Evolutionary conservation across 2,329 filamentous ascomycete species (phyloP).

Genomic region (Colletotrichum sp.): DNA sequence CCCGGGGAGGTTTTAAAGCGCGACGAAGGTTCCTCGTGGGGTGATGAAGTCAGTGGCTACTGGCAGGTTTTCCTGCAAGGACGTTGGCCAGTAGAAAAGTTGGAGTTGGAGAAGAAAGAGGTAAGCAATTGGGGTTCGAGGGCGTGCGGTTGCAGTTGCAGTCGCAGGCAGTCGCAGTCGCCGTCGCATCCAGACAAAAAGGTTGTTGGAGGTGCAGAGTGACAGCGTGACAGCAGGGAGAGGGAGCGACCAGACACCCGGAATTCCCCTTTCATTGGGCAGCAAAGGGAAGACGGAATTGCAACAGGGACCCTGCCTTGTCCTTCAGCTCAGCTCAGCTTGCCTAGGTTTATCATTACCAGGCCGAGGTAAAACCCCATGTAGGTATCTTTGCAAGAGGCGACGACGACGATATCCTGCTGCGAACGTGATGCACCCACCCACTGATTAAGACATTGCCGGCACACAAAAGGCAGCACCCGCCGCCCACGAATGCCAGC

Average conservation of each 20-base stretch:
- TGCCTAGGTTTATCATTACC: not conserved
- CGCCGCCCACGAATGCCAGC: not conserved
- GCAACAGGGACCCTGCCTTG: not conserved
- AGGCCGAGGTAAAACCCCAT: not conserved
- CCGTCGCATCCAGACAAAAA: not conserved
- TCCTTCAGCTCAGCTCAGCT: not conserved
- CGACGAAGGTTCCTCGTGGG: not conserved
- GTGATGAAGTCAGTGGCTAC: not conserved
- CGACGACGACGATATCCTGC: not conserved
- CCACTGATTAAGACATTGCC: not conserved
- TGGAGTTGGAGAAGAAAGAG: not conserved
- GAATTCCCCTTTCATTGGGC: constrained; percentile 1
- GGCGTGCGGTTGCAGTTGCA: not conserved
- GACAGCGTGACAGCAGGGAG: not conserved
- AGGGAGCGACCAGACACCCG: not conserved
- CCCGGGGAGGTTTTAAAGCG: not conserved
- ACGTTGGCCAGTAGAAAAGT: not conserved
- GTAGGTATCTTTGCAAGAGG: not conserved
- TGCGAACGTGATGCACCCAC: not conserved
- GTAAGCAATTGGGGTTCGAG: not conserved
- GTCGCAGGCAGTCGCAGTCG: not conserved
- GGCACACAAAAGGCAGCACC: not conserved
- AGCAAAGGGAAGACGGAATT: not conserved
- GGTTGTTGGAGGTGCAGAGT: not conserved
- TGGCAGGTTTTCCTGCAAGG: not conserved